A percentile compares a stretch with the other conserved stretches of the same genome.
These are phyloP conservation scores for Zoysia pacifica DNA, from an alignment of 176 grass and related monocot species.

Conservation along the genomic window DNA sequence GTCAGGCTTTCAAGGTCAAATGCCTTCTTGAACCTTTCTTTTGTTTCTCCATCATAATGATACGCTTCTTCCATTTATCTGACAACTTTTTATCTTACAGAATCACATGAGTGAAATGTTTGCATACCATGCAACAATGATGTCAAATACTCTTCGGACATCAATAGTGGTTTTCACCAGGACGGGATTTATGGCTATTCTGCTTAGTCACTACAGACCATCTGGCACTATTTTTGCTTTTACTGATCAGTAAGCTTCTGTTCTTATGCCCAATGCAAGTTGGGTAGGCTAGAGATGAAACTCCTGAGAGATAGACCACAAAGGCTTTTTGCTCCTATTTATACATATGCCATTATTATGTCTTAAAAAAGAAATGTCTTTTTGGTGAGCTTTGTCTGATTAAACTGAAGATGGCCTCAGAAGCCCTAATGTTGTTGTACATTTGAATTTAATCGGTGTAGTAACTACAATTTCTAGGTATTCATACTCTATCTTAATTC, in stretches of 20 bases:
- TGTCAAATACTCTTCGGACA: conserved; percentile 92
- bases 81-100: conserved; percentile 39
- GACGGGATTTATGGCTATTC: conserved; percentile 91
- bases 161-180: conserved; percentile 99
- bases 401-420: conserved; percentile 8
- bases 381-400: neutral
- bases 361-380: neutral
- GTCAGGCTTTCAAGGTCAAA: conserved; percentile 79
- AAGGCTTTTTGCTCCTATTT: neutral
- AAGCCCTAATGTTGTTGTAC: neutral
- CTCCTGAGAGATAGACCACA: too few species aligned
- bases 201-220: conserved; percentile 92
- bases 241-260: conserved; percentile 75
- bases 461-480: conserved; percentile 19
- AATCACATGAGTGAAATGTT: conserved; percentile 99
- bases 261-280: conserved; percentile 12
- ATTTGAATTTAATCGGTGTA: neutral
- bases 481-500: neutral
- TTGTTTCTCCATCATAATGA: conserved; percentile 4
- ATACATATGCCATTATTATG: neutral
- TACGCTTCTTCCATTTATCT: conserved; percentile 17
- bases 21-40: neutral
- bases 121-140: conserved; percentile 96
- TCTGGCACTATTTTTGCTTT: conserved; percentile 99
- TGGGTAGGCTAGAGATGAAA: too few species aligned